Evolutionary conservation across 208 protist genomes (phyloP).

Genomic region (Trypanosoma brucei): DNA sequence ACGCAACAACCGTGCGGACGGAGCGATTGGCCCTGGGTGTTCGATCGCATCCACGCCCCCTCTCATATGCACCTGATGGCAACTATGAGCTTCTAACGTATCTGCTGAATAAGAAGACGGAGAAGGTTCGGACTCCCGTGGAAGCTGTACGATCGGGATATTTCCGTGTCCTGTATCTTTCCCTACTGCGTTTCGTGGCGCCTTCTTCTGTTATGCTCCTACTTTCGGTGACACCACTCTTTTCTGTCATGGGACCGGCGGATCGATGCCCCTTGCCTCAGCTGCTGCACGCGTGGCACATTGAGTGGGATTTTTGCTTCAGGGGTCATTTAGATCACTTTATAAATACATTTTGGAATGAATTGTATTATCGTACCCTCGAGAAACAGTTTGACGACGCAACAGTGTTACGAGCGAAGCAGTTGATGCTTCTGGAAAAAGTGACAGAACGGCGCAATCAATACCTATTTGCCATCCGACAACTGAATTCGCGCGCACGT

Average conservation of each 20-base stretch:
- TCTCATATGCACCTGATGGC: constrained; percentile 22
- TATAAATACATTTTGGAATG: constrained; percentile 52
- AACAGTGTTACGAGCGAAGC: constrained; percentile 2
- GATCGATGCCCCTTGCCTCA: constrained; percentile 56
- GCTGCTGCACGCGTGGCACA: constrained; percentile 43
- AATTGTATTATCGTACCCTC: constrained; percentile 37
- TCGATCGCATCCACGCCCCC: not conserved
- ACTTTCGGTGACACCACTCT: constrained; percentile 41
- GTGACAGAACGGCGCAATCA: constrained; percentile 31
- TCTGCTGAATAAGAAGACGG: constrained; percentile 46
- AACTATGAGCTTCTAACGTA: constrained; percentile 46
- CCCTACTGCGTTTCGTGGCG: constrained; percentile 31
- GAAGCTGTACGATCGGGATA: constrained; percentile 33
- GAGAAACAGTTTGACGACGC: constrained; percentile 26
- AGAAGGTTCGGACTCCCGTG: constrained; percentile 20
- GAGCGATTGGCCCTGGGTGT: not conserved
- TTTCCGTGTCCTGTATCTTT: constrained; percentile 34
- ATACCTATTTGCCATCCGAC: constrained; percentile 18
- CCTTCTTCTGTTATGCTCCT: constrained; percentile 18
- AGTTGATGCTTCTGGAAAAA: constrained; percentile 31
- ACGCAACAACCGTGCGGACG: not conserved
- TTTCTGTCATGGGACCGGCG: constrained; percentile 47
- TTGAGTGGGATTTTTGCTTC: constrained; percentile 21
- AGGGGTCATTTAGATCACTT: constrained; percentile 40
- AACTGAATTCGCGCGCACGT: constrained; percentile 19